Evolutionary conservation across 1,139 yeast genomes (phyloP).

Genomic region (Spencermartinsiella ligniputridi): DNA sequence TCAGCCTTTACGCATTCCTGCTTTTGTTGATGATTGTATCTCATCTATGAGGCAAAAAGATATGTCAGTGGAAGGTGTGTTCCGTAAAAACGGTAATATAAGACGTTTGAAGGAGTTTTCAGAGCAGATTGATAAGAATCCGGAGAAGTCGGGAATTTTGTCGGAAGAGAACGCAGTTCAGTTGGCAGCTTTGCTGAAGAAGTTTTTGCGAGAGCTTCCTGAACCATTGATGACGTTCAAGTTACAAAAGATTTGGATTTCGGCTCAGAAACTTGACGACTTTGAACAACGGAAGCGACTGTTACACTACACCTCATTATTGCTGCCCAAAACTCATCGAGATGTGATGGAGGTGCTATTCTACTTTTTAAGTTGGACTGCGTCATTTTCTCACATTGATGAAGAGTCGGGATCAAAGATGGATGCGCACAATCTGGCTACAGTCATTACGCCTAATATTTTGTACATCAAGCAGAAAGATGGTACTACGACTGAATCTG

Average conservation of each 20-base stretch:
- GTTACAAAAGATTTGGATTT: slow-evolving; percentile 76
- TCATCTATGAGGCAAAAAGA: slow-evolving; percentile 84
- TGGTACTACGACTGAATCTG: slow-evolving; percentile 33
- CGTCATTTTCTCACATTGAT: slow-evolving; percentile 78
- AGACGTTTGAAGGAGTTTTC: slow-evolving; percentile 72
- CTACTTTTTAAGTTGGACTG: slow-evolving; percentile 89
- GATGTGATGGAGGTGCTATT: slow-evolving; percentile 83
- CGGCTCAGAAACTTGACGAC: slow-evolving; percentile 50
- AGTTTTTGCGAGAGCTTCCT: slow-evolving; percentile 88
- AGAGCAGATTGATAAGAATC: slow-evolving; percentile 69
- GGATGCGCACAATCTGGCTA: slow-evolving; percentile 94
- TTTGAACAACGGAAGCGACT: slow-evolving; percentile 42
- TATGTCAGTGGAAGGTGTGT: slow-evolving; percentile 95
- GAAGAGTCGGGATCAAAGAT: slow-evolving; percentile 74
- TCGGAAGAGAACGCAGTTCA: slow-evolving; percentile 83
- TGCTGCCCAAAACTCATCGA: slow-evolving; percentile 78
- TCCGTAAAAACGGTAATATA: slow-evolving; percentile 94
- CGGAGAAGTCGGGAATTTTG: slow-evolving; percentile 68
- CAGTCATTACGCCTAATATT: slow-evolving; percentile 92
- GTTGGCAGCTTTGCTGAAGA: slow-evolving; percentile 87
- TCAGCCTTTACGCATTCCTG: slow-evolving; percentile 67
- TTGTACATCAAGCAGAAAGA: slow-evolving; percentile 43
- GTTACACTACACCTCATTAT: slow-evolving; percentile 67
- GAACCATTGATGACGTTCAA: slow-evolving; percentile 79
- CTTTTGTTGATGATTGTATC: slow-evolving; percentile 80